Base-by-base conservation (phyloP, 805 yeast genomes). In the Candida krabiensis region DNA sequence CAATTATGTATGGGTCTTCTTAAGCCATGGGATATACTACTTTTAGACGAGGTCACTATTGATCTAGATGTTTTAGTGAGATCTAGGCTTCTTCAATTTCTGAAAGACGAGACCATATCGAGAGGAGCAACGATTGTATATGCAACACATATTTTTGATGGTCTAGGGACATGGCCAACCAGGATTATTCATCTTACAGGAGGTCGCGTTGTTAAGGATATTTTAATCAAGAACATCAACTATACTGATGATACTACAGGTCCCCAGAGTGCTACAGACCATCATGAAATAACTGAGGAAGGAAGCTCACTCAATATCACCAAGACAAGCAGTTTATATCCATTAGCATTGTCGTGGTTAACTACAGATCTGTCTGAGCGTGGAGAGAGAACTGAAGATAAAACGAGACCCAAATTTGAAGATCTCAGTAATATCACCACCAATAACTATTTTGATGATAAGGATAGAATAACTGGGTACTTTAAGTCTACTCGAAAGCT, bases 131-230 rank as follows among this genome's bases (percentile, higher is more conserved):
- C 89, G 33, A 86, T 93, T 25, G 80, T 91, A 4, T 93, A 93
- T 58, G 93, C 98, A 3, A 93, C 99, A 0, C 99, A 93, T 56
- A 93, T 93, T 33, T 93, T 93, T 61, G 99, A 93, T 55, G 99
- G 99, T 0, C 73, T 93, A 40, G 88, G 87, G 11, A 70, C 73
- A 32, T 93, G 98, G 96, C 95, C 97, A 19, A 85, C 95, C 26
- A 70, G 84, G 37, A 69, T 93, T 7, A 71, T 82, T 11, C 99
- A 93, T 61, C 67, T 93, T 46, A 79, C 75, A 50, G 74, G 77
- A 37, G 97, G 98, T 1, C 58, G 62, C 17, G 71, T 66, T 19
- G 58, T 64, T 16, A 67, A 70, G 41, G 67, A 66, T 35, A 47
- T 67, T n/a, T 37, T 49, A 9, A 61, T 46, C n/a, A 46, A 46